Percentiles rank a stretch among this genome's conserved stretches.
phyloP scores from a whole-genome alignment of 257 asterid species.

The Catharanthus roseus region DNA sequence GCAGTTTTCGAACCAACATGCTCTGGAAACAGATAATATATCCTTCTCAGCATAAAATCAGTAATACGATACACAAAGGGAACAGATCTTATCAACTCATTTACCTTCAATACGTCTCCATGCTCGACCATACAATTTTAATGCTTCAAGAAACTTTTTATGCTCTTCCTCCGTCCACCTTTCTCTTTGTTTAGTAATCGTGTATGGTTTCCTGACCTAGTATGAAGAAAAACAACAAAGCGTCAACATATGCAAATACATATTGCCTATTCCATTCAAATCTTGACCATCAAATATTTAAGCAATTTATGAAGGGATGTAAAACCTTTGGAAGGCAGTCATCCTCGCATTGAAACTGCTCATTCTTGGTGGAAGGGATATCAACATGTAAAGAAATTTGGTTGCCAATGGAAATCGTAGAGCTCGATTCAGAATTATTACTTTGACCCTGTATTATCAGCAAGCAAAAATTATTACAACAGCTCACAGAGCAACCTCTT shows the following conservation, averaged over 20 bases:
- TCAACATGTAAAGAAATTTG: slow-evolving; percentile 27
- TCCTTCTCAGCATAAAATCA: slow-evolving; percentile 9
- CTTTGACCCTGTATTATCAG: slow-evolving; percentile 37
- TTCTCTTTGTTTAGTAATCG: slow-evolving; percentile 88
- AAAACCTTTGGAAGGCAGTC: slow-evolving; percentile 66
- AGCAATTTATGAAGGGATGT: not conserved
- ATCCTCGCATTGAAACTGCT: slow-evolving; percentile 36
- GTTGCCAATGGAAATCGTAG: slow-evolving; percentile 18
- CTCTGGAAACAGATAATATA: slow-evolving; percentile 35
- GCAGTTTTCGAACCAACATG: slow-evolving; percentile 94
- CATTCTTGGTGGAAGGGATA: slow-evolving; percentile 29
- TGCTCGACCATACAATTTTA: slow-evolving; percentile 84
- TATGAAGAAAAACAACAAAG: slow-evolving; percentile 6
- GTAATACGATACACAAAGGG: not conserved
- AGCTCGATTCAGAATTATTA: slow-evolving; percentile 24
- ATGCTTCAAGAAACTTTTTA: slow-evolving; percentile 74
- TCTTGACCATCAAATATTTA: not conserved
- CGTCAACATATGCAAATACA: slow-evolving; percentile 2
- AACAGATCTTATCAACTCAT: not conserved
- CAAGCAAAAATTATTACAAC: not conserved
- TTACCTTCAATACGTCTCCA: slow-evolving; percentile 96
- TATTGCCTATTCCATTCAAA: not conserved
- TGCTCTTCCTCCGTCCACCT: slow-evolving; percentile 97
- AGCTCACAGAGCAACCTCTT: not conserved
- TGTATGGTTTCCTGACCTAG: slow-evolving; percentile 84